These are phyloP conservation scores for Phytophthora quininea DNA, from an alignment of 352 stramenopile species.

Conservation along the genomic window DNA sequence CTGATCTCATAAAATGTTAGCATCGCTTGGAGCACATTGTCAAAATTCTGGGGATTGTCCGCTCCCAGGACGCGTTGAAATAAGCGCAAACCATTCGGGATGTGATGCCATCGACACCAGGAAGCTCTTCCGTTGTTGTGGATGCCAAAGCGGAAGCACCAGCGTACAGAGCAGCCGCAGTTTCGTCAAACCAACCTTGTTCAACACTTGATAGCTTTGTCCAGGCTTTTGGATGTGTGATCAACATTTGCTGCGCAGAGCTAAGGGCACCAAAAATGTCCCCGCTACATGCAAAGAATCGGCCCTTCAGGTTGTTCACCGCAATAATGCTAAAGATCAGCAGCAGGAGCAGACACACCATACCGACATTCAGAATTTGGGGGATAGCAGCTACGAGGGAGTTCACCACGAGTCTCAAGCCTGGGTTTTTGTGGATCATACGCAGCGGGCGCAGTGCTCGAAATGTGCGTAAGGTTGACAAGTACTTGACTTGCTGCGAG, in stretches of 20 bases:
- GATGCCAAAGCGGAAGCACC: conserved; percentile 4
- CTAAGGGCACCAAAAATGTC: conserved; percentile 52
- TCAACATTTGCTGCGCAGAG: conserved; percentile 31
- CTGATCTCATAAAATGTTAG: conserved; percentile 90
- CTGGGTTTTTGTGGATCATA: conserved; percentile 75
- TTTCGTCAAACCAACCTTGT: conserved; percentile 49
- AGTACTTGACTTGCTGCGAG: conserved; percentile 32
- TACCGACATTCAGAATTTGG: conserved; percentile 82
- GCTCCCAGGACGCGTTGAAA: conserved; percentile 44
- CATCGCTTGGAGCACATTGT: conserved; percentile 74
- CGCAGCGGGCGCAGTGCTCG: conserved; percentile 76
- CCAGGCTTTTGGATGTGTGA: conserved; percentile 58
- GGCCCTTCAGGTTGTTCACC: conserved; percentile 92
- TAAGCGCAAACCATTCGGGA: conserved; percentile 51
- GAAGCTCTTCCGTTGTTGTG: neutral
- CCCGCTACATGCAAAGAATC: conserved; percentile 67
- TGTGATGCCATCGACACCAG: conserved; percentile 33
- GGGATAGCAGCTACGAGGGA: conserved; percentile 81
- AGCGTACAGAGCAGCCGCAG: conserved; percentile 15
- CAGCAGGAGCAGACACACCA: conserved; percentile 82
- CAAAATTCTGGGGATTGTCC: conserved; percentile 73
- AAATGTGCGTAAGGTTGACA: conserved; percentile 67
- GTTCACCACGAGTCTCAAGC: conserved; percentile 89
- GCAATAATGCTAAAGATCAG: conserved; percentile 93
- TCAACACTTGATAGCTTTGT: conserved; percentile 44